Evolutionary conservation across 371 early-diverging fungal species (phyloP).

Genomic region (Sporodiniella umbellata): DNA sequence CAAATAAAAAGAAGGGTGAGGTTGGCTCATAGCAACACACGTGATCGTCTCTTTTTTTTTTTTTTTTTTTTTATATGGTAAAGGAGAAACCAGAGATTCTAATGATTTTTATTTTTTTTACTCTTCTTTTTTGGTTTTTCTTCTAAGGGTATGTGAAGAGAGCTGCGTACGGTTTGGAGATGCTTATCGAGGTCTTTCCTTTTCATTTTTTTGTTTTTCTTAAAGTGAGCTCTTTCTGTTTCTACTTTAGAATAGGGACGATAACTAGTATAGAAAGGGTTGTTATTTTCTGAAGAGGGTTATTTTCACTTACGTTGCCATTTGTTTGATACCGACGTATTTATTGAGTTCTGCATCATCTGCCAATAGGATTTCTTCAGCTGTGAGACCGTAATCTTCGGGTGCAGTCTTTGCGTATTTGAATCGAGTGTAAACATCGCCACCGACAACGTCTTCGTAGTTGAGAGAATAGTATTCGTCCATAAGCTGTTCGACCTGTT

Average conservation of each 20-base stretch:
- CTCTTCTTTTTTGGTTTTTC: constrained; percentile 2
- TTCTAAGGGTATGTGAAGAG: background rate
- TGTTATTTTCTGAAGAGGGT: background rate
- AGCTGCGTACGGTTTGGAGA: constrained; percentile 1
- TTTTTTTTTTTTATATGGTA: background rate
- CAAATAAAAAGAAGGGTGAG: too few relatives aligned
- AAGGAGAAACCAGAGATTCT: too few relatives aligned
- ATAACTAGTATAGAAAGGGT: background rate
- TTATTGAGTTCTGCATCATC: constrained; percentile 89
- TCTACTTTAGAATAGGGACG: background rate
- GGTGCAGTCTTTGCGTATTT: constrained; percentile 82
- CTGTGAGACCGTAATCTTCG: constrained; percentile 71
- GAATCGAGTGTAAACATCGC: constrained; percentile 85
- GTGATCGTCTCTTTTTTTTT: background rate
- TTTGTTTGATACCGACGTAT: constrained; percentile 76
- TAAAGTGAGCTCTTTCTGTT: background rate
- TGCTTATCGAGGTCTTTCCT: constrained; percentile 8
- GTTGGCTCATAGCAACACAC: too few relatives aligned
- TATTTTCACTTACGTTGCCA: constrained; percentile 75
- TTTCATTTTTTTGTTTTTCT: constrained; percentile 1
- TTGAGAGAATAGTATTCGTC: constrained; percentile 92
- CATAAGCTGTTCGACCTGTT: constrained; percentile 57
- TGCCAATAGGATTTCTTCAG: constrained; percentile 85
- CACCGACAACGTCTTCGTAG: constrained; percentile 92
- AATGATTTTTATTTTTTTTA: constrained; percentile 3